Conservation (phyloP, 2,329 filamentous ascomycete species). For the Aspergillus texensis region DNA sequence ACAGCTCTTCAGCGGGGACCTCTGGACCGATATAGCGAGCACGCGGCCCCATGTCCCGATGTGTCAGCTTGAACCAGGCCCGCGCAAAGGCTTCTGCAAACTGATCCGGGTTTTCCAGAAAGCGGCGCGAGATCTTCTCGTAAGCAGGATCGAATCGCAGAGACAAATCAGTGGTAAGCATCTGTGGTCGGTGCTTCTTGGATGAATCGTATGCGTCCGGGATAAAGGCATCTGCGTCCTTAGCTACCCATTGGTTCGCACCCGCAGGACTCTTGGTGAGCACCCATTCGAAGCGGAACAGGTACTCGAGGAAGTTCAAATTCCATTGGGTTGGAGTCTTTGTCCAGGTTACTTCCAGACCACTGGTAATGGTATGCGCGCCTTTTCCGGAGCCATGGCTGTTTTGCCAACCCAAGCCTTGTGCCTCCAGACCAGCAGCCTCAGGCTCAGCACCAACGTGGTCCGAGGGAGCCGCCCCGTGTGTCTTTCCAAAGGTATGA, state of each 20-base stretch:
- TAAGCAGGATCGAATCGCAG: constrained; percentile 72
- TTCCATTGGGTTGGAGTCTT: constrained; percentile 75
- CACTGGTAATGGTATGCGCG: constrained; percentile 72
- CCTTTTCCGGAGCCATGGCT: constrained; percentile 67
- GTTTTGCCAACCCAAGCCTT: constrained; percentile 75
- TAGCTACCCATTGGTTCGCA: constrained; percentile 76
- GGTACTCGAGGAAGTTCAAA: constrained; percentile 73
- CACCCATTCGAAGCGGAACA: constrained; percentile 80
- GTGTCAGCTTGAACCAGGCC: constrained; percentile 82
- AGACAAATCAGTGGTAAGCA: constrained; percentile 75
- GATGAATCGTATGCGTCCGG: constrained; percentile 70
- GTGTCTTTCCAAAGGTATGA: constrained; percentile 79
- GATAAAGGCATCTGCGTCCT: constrained; percentile 67
- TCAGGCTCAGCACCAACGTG: constrained; percentile 70
- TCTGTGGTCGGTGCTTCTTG: constrained; percentile 74
- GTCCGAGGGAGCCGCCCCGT: constrained; percentile 67
- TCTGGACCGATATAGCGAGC: constrained; percentile 74
- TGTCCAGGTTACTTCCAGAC: constrained; percentile 80
- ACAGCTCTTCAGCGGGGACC: constrained; percentile 67
- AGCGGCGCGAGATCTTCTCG: constrained; percentile 74
- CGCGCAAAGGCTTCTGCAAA: constrained; percentile 69
- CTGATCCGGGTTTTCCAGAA: constrained; percentile 68
- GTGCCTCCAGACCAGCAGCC: constrained; percentile 63
- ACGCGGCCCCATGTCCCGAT: constrained; percentile 76
- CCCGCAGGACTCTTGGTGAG: constrained; percentile 74